Evolutionary conservation across 192 early-diverging fungal genomes (phyloP), one percentile per base, ranked within the genome.

Genomic region (Linnemannia elongata): DNA sequence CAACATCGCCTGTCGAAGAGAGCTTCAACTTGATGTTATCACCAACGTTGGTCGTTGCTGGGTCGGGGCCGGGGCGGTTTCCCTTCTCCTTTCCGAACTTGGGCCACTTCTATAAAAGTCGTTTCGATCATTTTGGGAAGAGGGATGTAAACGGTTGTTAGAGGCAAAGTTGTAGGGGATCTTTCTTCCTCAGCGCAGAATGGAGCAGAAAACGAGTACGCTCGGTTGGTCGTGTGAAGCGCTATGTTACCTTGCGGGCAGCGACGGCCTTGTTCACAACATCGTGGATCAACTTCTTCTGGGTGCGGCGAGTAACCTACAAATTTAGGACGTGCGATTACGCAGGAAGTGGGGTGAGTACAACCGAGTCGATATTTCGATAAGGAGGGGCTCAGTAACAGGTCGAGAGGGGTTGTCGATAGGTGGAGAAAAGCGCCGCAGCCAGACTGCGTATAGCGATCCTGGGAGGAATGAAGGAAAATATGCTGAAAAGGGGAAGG

Each of bases 21-120:
- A 99, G 90, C 91, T 97, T 97, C 75, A 99, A 89, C 83, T 86
- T 90, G 27, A 99, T 95, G 66, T 94, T 94, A 87, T 99, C 97
- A 70, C 96, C 96, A 79, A 96, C 89, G 17, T 92, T 95, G 17
- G 98, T 99, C 3, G 98, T 96, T 80, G 95, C 93, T 30, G 95
- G 82, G 91, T 99, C 95, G 39, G 97, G 97, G 18, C 98, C 98
- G 5, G 95, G 90, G 22, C 91, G 89, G 41, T 97, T 92, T 57
- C 94, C 94, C 38, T 90, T 82, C 80, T 96, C 96, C 55, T 94
- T 96, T 45, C 98, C 98, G 90, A 98, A 99, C 92, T 99, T 99
- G 69, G 92, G 91, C 95, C 94, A 95, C 77, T 96, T 96, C 91
- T 93, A 69, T 44, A 41, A 49, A 20, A 33, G 4, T 42, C 12